These are phyloP conservation scores for Polytrichum commune DNA, from an alignment of 225 moss, liverwort and hornwort genomes.

Conservation along the genomic window DNA sequence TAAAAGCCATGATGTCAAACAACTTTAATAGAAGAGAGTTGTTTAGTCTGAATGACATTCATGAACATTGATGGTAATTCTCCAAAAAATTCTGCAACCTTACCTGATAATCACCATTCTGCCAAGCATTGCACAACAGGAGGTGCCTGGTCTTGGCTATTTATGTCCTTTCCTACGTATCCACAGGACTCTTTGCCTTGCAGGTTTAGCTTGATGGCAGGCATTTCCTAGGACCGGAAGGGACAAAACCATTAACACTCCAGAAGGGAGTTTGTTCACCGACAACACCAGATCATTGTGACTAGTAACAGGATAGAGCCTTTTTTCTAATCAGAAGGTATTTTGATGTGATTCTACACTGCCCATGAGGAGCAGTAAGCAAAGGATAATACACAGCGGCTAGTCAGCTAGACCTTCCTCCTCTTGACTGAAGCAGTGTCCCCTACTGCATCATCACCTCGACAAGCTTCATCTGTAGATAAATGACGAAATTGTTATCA, in stretches of 20 bases:
- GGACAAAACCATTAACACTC: conserved; percentile 19
- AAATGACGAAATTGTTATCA: background rate
- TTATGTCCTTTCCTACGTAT: conserved; percentile 34
- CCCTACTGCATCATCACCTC: conserved; percentile 27
- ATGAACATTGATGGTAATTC: background rate
- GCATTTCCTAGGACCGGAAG: conserved; percentile 28
- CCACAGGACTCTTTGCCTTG: conserved; percentile 36
- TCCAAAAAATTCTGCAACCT: background rate
- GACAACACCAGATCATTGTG: conserved; percentile 13
- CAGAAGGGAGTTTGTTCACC: conserved; percentile 12
- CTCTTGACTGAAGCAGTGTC: conserved; percentile 44
- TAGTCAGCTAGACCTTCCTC: conserved; percentile 40
- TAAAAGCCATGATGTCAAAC: too few species aligned
- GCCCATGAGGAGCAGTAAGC: conserved; percentile 8
- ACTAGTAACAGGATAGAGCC: conserved; percentile 16
- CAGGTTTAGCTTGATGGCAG: conserved; percentile 37
- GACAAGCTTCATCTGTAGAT: conserved; percentile 30
- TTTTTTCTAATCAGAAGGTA: conserved; percentile 10
- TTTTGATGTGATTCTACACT: conserved; percentile 2
- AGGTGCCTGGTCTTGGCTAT: conserved; percentile 33
- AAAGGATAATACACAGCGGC: conserved; percentile 3
- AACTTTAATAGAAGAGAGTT: too few species aligned
- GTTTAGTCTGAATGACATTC: background rate
- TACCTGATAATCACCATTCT: conserved; percentile 43
- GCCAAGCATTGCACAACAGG: conserved; percentile 29